Percentiles rank a stretch among this genome's conserved stretches.
phyloP scores from a whole-genome alignment of 805 yeast genomes.

The Kodamaea laetipori region DNA sequence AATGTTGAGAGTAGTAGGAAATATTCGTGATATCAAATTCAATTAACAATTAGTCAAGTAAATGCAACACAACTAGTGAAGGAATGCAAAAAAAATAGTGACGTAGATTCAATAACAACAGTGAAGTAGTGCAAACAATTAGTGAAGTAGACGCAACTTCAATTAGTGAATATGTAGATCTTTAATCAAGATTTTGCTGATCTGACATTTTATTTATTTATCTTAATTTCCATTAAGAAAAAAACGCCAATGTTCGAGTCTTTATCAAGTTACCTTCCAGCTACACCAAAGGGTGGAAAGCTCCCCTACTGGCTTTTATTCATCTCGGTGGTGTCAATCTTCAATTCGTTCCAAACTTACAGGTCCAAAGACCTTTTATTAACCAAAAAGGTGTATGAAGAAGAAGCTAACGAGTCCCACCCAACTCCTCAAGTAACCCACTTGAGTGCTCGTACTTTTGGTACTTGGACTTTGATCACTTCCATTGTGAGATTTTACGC shows the following conservation, averaged over 20 bases:
- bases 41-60: no score
- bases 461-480: slow-evolving; percentile 94
- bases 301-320: slow-evolving; percentile 43
- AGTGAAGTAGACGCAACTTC: no score
- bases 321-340: slow-evolving; percentile 84
- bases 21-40: no score
- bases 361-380: slow-evolving; percentile 64
- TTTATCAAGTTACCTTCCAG: slow-evolving; percentile 12
- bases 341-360: slow-evolving; percentile 89
- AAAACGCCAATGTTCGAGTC: slow-evolving; percentile 8
- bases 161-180: no score
- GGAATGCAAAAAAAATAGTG: no score
- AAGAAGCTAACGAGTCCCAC: slow-evolving; percentile 23
- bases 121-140: no score
- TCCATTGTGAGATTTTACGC: slow-evolving; percentile 85
- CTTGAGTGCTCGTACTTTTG: slow-evolving; percentile 93
- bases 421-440: slow-evolving; percentile 38
- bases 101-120: no score
- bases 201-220: neutral
- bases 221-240: neutral
- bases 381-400: slow-evolving; percentile 77
- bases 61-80: no score
- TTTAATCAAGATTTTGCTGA: neutral
- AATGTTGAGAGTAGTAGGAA: neutral
- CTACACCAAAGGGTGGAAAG: slow-evolving; percentile 30